Evolutionary conservation across 78 protist species (phyloP), one percentile per base, ranked within the genome.

Genomic region (Dictyostelium purpureum): DNA sequence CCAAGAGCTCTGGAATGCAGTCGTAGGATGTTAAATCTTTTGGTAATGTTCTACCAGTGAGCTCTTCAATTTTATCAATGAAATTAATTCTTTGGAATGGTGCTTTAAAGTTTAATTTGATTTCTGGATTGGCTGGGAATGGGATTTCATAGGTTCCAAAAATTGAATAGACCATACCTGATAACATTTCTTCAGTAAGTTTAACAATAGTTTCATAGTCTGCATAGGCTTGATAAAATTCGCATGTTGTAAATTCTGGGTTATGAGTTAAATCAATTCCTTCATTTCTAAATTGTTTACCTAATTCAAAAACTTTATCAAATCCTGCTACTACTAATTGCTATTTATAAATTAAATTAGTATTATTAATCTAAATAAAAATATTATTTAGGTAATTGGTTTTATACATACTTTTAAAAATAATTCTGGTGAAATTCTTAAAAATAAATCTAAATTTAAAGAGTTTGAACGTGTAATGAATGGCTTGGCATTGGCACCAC

Each of bases 171-270:
- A 90, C 89, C 94, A 95, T 90, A 47, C 90, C 77, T n/a, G 96
- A 82, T 51, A 98, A 65, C 42, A 99, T 52, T 38, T 96, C 97
- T 77, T 99, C 99, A 0, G 99, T 98, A 59, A 97, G 24, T n/a
- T 24, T 5, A 90, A 99, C 98, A 73, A 99, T 95, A 79, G 98
- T 99, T 63, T 99, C 69, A 96, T 99, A 99, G 93, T 99, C 99
- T 24, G 97, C 97, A 87, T 99, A 99, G 10, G 99, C 99, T 98
- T 88, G 95, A 93, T 99, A 99, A 94, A 97, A 97, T 89, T 99
- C 99, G 91, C 98, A 96, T 24, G 99, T 95, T 37, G 99, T 99
- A 95, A 99, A 99, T 87, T 99, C 99, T 9, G 99, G 99, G 94
- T 99, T 99, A 95, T 99, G 99, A 16, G 99, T 99, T 77, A 94